Evolutionary conservation across 2,329 filamentous ascomycete species (phyloP).

Genomic region (Fusarium equiseti): DNA sequence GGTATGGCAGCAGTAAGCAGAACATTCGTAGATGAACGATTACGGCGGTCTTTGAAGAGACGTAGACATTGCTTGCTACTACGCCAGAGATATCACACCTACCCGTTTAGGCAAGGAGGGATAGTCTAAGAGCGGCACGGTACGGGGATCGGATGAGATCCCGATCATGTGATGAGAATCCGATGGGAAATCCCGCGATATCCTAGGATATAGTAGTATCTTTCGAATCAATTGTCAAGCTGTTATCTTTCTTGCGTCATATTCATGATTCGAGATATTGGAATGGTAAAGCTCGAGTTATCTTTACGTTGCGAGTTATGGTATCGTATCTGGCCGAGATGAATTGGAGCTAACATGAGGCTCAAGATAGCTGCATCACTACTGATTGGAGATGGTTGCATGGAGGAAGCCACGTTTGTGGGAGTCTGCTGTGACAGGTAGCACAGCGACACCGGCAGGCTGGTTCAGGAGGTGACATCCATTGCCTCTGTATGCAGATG

Average conservation of each 20-base stretch:
- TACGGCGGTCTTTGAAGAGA: not conserved
- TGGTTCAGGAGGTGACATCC: not conserved
- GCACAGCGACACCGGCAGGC: not conserved
- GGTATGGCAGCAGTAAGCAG: slow-evolving; percentile 52
- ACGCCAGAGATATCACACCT: slow-evolving; percentile 10
- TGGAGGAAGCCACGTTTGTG: not conserved
- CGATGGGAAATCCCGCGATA: not conserved
- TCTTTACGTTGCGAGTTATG: not conserved
- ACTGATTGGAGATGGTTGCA: not conserved
- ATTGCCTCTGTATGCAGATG: not conserved
- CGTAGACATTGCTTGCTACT: not conserved
- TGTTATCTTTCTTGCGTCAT: not conserved
- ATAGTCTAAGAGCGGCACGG: slow-evolving; percentile 5
- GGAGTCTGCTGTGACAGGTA: not conserved
- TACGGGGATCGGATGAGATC: slow-evolving; percentile 1
- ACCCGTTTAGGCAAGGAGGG: slow-evolving; percentile 6
- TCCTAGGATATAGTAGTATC: not conserved
- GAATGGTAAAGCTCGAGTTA: not conserved
- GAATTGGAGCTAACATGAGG: slow-evolving; percentile 3
- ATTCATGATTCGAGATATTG: not conserved
- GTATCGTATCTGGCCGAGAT: not conserved
- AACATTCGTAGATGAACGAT: not conserved
- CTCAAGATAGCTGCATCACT: slow-evolving; percentile 1
- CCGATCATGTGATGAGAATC: slow-evolving; percentile 28
- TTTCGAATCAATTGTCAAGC: not conserved